Base-by-base conservation (phyloP, 371 early-diverging fungal genomes). In the Parasitella parasitica region DNA sequence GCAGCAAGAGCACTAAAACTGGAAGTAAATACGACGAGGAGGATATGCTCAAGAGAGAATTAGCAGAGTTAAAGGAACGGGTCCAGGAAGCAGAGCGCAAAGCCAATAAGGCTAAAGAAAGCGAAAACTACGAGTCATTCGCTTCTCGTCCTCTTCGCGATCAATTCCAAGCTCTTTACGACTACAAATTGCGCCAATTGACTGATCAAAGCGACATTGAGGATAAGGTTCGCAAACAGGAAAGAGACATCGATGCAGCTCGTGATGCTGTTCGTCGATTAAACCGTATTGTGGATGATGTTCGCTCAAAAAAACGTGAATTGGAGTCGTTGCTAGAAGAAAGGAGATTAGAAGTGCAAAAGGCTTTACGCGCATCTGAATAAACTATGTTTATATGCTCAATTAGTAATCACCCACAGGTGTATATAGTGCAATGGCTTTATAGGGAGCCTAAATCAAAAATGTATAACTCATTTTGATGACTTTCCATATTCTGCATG, bases 231-330 rank as follows among this genome's bases (percentile, higher is more conserved):
- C 72, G 75, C 27, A 76, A 78, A 30, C 81, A 81, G 37, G 78
- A 78, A 38, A 62, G 78, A n/a, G 81, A 81, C 54, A 75, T 81
- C 58, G 78, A 78, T 22, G 76, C 73, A n/a, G 81, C 77, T n/a
- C 68, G 81, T 39, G 78, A 78, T 57, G 77, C 78, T 11, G 66
- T 78, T 2, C 78, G 81, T 61, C 67, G 78, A 30, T 55, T 78
- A 18, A 72, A 74, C 12, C 50, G 77, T n/a, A 76, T 77, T 56
- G 77, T 75, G 15, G 81, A 78, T 34, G 81, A 81, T 57, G 77
- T 76, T 5, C 65, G 81, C 15, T 64, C 70, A 39, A 76, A 78
- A 63, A 78, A 78, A 39, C 70, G 78, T 24, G 81, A 78, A 56
- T 59, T 81, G 36, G 81, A 81, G 26, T 55, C 56, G 9, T 64